Conservation (phyloP, 305 asterid species). For the Plantago coronopus region DNA sequence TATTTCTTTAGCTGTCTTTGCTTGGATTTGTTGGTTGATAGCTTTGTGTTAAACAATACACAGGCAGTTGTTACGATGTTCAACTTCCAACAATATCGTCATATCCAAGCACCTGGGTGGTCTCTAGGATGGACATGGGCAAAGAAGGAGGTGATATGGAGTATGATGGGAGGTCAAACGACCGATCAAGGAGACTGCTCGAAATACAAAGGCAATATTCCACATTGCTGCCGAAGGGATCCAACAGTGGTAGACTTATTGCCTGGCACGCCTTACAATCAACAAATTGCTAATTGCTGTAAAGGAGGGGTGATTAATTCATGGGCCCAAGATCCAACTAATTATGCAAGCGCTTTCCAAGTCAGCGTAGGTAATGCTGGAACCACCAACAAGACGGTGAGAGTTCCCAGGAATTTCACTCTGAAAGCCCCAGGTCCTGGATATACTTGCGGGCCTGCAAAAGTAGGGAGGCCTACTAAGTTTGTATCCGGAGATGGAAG, state of each 20-base stretch:
- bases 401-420: slow-evolving; percentile 58
- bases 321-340: too few relatives aligned
- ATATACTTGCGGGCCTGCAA: slow-evolving; percentile 63
- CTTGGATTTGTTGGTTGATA: not conserved
- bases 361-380: slow-evolving; percentile 60
- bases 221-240: slow-evolving; percentile 57
- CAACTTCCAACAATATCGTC: slow-evolving; percentile 60
- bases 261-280: slow-evolving; percentile 70
- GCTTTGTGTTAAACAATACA: not conserved
- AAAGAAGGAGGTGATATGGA: slow-evolving; percentile 65
- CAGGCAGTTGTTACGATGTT: slow-evolving; percentile 58
- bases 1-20: too few relatives aligned
- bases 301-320: slow-evolving; percentile 61
- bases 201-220: slow-evolving; percentile 48
- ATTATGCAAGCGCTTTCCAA: slow-evolving; percentile 61
- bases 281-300: slow-evolving; percentile 62
- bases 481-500: slow-evolving; percentile 46
- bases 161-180: slow-evolving; percentile 56
- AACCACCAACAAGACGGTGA: slow-evolving; percentile 58
- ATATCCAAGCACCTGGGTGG: slow-evolving; percentile 64
- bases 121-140: slow-evolving; percentile 77
- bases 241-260: slow-evolving; percentile 55
- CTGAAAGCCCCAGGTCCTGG: slow-evolving; percentile 63
- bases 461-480: slow-evolving; percentile 46
- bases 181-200: slow-evolving; percentile 76